Evolutionary conservation across 2,329 filamentous ascomycete species (phyloP), one percentile per base, ranked within the genome.

Genomic region (Cladorrhinum sp.): DNA sequence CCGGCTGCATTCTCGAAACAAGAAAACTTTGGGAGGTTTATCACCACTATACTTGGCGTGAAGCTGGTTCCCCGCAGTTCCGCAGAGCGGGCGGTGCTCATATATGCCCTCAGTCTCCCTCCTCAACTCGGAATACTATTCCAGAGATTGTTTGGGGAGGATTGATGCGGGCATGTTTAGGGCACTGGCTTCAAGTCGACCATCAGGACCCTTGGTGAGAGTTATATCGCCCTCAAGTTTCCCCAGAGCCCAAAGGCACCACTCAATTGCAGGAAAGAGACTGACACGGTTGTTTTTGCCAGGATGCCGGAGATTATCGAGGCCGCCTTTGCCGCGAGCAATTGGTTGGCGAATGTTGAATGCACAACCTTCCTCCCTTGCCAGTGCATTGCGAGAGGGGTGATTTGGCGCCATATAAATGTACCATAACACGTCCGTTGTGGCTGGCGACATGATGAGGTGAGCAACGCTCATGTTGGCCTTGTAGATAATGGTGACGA

Each of bases 401-500:
- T 26, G 21, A 18, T 9, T 18, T n/a, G 62, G 64, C 10, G 54
- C 57, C 26, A 65, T 12, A 56, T 62, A 64, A 16, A 67, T 62
- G 55, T 66, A 67, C 61, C 58, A 64, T 33, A 0, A 28, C 55
- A 55, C 49, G 3, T n/a, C 18, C 33, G 21, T 5, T 16, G 23
- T 9, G 2, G 58, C n/a, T n/a, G n/a, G 24, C 3, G 56, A 46
- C 28, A 67, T 16, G 12, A 66, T 63, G 1, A 67, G 60, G n/a
- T 59, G 62, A 10, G 64, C 64, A 16, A 61, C 46, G 57, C 58
- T 65, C 36, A 59, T 14, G 33, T 16, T 8, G 16, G 58, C 49
- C 24, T 62, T 66, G 60, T 65, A 67, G 16, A 50, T 62, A 18
- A 65, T 60, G 4, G 62, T 65, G 10, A 66, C 62, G 1, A 51